Conservation (phyloP, 768 basidiomycete species). For the Cystoderma amianthinum region DNA sequence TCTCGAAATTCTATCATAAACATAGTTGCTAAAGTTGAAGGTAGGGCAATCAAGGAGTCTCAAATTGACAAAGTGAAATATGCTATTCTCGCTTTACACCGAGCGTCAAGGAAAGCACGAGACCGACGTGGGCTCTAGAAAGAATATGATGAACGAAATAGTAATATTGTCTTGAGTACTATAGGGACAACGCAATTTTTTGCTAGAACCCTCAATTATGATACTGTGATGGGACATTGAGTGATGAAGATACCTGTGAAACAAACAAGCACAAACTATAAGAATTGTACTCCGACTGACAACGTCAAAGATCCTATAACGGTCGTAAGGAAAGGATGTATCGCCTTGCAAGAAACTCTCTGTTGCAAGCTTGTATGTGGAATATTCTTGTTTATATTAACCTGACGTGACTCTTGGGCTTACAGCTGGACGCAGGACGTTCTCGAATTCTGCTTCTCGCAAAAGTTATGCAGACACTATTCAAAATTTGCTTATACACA, state of each 20-base stretch:
- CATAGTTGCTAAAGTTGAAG: not conserved
- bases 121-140: constrained; percentile 45
- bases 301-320: too few species aligned
- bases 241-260: too few species aligned
- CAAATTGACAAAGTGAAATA: constrained; percentile 82
- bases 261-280: too few species aligned
- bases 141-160: too few species aligned
- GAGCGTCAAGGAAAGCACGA: constrained; percentile 68
- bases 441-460: constrained; percentile 72
- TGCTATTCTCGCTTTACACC: constrained; percentile 61
- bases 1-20: constrained; percentile 6
- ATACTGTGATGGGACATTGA: too few species aligned
- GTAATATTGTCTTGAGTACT: too few species aligned
- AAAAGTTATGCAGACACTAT: constrained; percentile 85
- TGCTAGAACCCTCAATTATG: too few species aligned
- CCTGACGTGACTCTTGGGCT: constrained; percentile 1
- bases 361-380: constrained; percentile 43
- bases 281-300: too few species aligned
- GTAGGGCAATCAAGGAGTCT: constrained; percentile 55
- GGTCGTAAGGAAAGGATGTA: constrained; percentile 57
- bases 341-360: constrained; percentile 51
- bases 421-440: constrained; percentile 67
- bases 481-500: constrained; percentile 85
- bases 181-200: too few species aligned
- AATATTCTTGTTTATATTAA: not conserved